Evolutionary conservation across 2,329 filamentous ascomycete species (phyloP), one percentile per base, ranked within the genome.

Genomic region (Fusarium vanettenii): DNA sequence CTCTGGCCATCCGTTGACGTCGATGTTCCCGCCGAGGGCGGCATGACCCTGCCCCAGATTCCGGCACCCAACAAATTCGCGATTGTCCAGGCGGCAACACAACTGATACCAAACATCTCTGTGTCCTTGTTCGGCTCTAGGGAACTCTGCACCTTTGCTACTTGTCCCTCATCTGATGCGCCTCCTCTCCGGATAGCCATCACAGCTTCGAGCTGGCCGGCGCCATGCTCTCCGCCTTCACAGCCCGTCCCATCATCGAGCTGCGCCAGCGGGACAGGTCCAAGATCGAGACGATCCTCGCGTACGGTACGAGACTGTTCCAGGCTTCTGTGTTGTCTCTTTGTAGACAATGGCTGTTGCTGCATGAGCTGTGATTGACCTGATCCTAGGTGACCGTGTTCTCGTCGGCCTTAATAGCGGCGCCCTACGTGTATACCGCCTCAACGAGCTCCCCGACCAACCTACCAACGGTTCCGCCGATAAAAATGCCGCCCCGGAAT

Each of bases 141-240:
- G 22, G 62, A 20, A 62, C 25, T 16, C 55, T 69, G 35, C 45
- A 13, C 52, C 59, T 63, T 14, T 43, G n/a, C 41, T 48, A 20
- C 45, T 20, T 33, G 45, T 33, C 10, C 45, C 56, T 52, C 71
- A 43, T 72, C 81, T 81, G 75, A 84, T 83, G 81, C 78, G 74
- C 76, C 66, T 71, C 78, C 61, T 69, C 67, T 71, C 55, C 72
- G 69, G 66, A 76, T 82, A 81, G 73, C 75, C 69, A 71, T 69
- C 74, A 74, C 77, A 80, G 79, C 79, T 78, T 77, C 75, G 85
- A 83, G 86, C 85, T 86, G 84, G 83, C 80, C 83, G 76, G 73
- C 83, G 88, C 87, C 84, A 98, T 98, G 97, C 93, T 99, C 85
- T 97, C 96, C 85, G 97, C 97, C 82, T 99, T 99, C 86, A 97